phyloP scores from a whole-genome alignment of 805 yeast genomes.

The Wickerhamomyces ciferrii region DNA sequence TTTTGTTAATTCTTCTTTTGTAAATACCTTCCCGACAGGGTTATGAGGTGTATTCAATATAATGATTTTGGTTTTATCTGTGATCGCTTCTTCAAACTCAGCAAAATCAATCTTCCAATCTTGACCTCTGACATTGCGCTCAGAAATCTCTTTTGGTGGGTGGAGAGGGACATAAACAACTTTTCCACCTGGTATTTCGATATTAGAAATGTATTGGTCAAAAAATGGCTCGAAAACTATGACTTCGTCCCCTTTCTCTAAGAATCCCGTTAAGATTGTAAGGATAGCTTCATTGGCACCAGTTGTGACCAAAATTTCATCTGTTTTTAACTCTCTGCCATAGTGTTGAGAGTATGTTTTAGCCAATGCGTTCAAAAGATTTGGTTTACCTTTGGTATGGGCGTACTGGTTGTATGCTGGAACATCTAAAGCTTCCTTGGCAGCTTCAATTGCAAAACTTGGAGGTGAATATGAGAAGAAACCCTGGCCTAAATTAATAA shows the following conservation, averaged over 20 bases:
- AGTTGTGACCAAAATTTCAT: constrained; percentile 78
- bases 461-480: constrained; percentile 97
- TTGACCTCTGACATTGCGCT: constrained; percentile 62
- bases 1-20: constrained; percentile 62
- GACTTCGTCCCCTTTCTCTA: constrained; percentile 88
- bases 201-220: constrained; percentile 93
- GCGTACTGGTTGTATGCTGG: constrained; percentile 90
- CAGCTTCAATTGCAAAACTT: constrained; percentile 82
- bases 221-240: constrained; percentile 96
- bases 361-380: constrained; percentile 64
- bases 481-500: constrained; percentile 93
- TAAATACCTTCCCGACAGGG: constrained; percentile 90
- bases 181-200: constrained; percentile 90
- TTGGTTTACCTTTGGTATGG: constrained; percentile 82
- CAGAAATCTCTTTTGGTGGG: constrained; percentile 70
- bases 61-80: constrained; percentile 74
- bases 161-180: constrained; percentile 82
- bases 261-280: constrained; percentile 76
- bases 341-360: constrained; percentile 67
- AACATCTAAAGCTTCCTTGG: constrained; percentile 63
- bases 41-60: constrained; percentile 94
- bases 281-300: constrained; percentile 98
- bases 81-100: constrained; percentile 67
- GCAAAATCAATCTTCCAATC: constrained; percentile 87
- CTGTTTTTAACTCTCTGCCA: constrained; percentile 47